These are phyloP conservation scores for Aquilaria yunnanensis DNA, from an alignment of 345 rosid genomes.

Conservation along the genomic window DNA sequence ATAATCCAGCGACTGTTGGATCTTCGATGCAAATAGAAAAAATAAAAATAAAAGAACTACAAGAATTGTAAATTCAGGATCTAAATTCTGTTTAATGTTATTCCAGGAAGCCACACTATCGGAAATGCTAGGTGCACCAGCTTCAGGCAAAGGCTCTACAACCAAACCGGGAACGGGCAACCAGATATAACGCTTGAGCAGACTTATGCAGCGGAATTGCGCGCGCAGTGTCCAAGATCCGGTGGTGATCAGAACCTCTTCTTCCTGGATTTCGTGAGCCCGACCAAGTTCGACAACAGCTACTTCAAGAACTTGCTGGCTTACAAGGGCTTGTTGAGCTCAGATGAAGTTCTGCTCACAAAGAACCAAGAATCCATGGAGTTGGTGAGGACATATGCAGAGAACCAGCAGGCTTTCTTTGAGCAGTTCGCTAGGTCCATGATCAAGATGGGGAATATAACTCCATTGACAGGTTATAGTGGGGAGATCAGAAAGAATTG, in stretches of 20 bases:
- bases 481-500: constrained; percentile 64
- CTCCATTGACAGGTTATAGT: constrained; percentile 57
- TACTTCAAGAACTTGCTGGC: constrained; percentile 64
- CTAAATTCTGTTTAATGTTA: not conserved
- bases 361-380: constrained; percentile 42
- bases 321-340: constrained; percentile 60
- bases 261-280: constrained; percentile 48
- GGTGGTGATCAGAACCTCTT: constrained; percentile 61
- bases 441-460: constrained; percentile 70
- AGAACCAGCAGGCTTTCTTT: constrained; percentile 47
- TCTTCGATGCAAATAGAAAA: not conserved
- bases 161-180: constrained; percentile 58
- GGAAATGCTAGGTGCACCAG: constrained; percentile 66
- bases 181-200: constrained; percentile 52
- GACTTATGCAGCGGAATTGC: constrained; percentile 34
- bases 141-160: constrained; percentile 78
- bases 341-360: constrained; percentile 64
- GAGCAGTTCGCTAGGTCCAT: constrained; percentile 69
- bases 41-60: not conserved
- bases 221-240: constrained; percentile 37
- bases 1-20: no score
- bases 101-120: constrained; percentile 71
- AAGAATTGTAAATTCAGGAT: not conserved
- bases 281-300: constrained; percentile 59
- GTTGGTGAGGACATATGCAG: constrained; percentile 50